Evolutionary conservation across 805 yeast species (phyloP), one percentile per base, ranked within the genome.

Genomic region (Saccharomycopsis fodiens): DNA sequence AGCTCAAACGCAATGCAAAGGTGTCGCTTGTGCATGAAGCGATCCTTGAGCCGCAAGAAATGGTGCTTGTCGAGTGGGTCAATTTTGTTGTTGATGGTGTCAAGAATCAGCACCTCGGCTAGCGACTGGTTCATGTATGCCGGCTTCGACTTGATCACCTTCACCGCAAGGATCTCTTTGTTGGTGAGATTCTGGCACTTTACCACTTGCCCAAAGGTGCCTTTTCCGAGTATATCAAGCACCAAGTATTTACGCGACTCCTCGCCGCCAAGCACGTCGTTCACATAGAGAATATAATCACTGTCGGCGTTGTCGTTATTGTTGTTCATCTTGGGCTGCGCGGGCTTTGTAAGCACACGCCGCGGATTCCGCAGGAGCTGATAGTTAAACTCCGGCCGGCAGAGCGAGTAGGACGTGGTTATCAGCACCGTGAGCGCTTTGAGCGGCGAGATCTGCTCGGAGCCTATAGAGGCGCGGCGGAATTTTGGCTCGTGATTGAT

Each of bases 131-230:
- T 88, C 61, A 88, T 70, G 58, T 83, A 89, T 7, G 94, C 96
- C 3, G 95, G 86, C 59, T 84, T 84, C 30, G 95, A 83, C 61
- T 91, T 93, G 48, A 93, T 85, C 37, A 93, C 94, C 64, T 93
- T 93, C 31, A 93, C 94, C 1, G 98, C 98, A 21, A 89, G 85
- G 17, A 91, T 76, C 51, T 86, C 91, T 59, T 87, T 93, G 39
- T 88, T 85, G 34, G 73, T 61, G 58, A 83, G 67, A 58, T 76
- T 76, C 51, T 65, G 68, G 22, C 52, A 48, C 65, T 91, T 93
- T 35, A 89, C 94, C 39, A 93, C 99, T 65, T 93, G 97, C 7
- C 98, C 98, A 70, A 93, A 93, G 1, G 98, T 89, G 2, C 99
- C 99, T 51, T 89, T 91, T 1, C 99, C 99, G 35, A 93, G 65